Conservation (phyloP, 768 basidiomycete species). For the Lactifluus piperatus region DNA sequence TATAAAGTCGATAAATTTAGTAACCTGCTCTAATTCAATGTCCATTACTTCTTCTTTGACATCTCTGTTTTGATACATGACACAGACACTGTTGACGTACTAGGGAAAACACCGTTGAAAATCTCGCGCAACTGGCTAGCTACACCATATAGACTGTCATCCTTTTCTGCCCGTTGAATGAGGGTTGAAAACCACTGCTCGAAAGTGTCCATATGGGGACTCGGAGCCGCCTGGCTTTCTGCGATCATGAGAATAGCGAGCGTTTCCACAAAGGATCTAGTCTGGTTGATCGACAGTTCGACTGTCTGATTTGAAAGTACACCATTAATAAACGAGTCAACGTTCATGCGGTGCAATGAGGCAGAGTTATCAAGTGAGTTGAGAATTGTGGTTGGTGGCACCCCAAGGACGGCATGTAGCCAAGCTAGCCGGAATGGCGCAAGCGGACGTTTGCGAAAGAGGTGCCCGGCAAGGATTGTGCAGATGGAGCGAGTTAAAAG, state of each 20-base stretch:
- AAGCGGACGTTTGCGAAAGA: background rate
- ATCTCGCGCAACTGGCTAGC: background rate
- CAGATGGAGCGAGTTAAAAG: background rate
- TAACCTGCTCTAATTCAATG: too few relatives aligned
- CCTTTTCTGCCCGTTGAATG: background rate
- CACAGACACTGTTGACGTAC: background rate
- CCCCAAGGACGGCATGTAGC: background rate
- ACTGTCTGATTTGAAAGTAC: background rate
- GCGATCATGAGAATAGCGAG: background rate
- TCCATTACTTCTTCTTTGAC: too few relatives aligned
- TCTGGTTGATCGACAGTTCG: background rate
- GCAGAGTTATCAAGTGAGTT: background rate
- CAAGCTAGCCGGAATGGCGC: background rate
- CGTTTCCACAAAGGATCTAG: background rate
- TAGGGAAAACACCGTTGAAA: background rate
- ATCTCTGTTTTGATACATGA: too few relatives aligned
- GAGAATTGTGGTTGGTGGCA: background rate
- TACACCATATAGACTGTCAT: constrained; percentile 25
- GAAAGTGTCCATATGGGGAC: background rate
- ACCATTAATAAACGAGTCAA: background rate
- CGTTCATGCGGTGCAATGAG: background rate
- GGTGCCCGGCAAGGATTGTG: background rate
- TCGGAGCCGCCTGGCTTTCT: background rate
- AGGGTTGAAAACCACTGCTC: background rate
- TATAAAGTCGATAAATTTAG: too few relatives aligned